A percentile compares a stretch with the other conserved stretches of the same genome.
Evolutionary conservation across 2,329 filamentous ascomycete species (phyloP).

Genomic region (Claviceps citrina): DNA sequence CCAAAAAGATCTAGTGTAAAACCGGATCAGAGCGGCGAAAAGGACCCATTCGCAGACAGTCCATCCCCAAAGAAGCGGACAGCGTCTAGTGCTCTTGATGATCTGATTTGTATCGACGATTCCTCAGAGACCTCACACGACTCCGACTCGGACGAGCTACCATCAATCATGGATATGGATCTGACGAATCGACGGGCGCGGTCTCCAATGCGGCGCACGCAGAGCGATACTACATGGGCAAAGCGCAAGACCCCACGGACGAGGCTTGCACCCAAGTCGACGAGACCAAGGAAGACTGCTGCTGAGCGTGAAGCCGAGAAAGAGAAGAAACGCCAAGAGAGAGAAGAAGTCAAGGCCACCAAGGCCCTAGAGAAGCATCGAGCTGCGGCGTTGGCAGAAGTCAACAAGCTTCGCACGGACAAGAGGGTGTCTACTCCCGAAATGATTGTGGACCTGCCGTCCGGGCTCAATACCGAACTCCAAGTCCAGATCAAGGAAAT

Average conservation of each 20-base stretch:
- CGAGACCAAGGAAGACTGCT: conserved; percentile 22
- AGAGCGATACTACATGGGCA: conserved; percentile 15
- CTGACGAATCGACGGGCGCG: conserved; percentile 12
- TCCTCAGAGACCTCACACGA: conserved; percentile 15
- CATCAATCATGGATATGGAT: conserved; percentile 29
- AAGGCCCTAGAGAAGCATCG: conserved; percentile 48
- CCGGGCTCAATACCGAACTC: conserved; percentile 33
- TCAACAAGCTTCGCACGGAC: conserved; percentile 57
- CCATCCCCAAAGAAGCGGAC: background rate
- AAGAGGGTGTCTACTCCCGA: conserved; percentile 59
- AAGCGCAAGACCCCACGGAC: conserved; percentile 18
- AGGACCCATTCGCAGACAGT: background rate
- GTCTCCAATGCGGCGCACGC: conserved; percentile 16
- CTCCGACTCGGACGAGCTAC: conserved; percentile 34
- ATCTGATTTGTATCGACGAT: conserved; percentile 23
- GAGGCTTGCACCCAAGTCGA: conserved; percentile 26
- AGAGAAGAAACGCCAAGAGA: conserved; percentile 39
- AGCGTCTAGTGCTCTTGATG: background rate
- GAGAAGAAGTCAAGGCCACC: conserved; percentile 43
- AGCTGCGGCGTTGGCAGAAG: conserved; percentile 51
- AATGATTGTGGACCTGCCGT: conserved; percentile 61
- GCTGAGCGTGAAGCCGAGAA: conserved; percentile 26
- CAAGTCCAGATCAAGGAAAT: conserved; percentile 32
- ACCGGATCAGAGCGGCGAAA: background rate
- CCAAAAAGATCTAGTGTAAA: background rate